phyloP scores from a whole-genome alignment of 345 rosid species.

The Aquilaria malaccensis region DNA sequence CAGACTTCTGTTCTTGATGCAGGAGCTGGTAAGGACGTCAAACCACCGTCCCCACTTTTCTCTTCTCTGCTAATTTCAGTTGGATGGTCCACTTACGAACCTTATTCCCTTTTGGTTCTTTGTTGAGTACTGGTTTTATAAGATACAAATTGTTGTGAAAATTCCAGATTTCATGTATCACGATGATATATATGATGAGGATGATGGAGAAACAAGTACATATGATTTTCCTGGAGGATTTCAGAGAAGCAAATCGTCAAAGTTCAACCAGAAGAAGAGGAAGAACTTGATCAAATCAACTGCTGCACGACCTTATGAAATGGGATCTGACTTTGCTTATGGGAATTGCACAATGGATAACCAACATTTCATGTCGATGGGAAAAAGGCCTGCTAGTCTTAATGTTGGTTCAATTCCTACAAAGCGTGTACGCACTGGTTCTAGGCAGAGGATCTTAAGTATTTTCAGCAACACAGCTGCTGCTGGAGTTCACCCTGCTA shows the following conservation, averaged over 20 bases:
- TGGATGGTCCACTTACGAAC: neutral
- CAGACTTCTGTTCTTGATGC: conserved; percentile 63
- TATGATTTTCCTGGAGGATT: conserved; percentile 55
- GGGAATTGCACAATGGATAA: conserved; percentile 31
- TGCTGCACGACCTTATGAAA: conserved; percentile 11
- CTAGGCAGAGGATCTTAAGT: conserved; percentile 61
- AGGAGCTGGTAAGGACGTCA: conserved; percentile 42
- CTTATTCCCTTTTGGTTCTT: conserved; percentile 1
- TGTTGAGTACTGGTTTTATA: conserved; percentile 3
- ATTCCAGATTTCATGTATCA: conserved; percentile 46
- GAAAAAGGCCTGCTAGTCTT: conserved; percentile 59
- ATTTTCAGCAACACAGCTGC: conserved; percentile 44
- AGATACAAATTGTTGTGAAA: conserved; percentile 16
- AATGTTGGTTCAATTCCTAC: conserved; percentile 63
- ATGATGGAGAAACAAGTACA: conserved; percentile 72
- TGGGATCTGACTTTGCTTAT: conserved; percentile 47
- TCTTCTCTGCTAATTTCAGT: too few relatives aligned
- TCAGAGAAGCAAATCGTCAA: conserved; percentile 43
- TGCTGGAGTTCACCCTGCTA: conserved; percentile 35
- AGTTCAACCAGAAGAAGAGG: conserved; percentile 49
- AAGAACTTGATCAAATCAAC: conserved; percentile 44
- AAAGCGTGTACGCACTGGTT: conserved; percentile 73
- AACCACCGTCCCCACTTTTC: neutral
- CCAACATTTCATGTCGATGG: conserved; percentile 42
- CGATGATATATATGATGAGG: conserved; percentile 54